phyloP scores from a whole-genome alignment of 345 rosid genomes.

The Populus euphratica region DNA sequence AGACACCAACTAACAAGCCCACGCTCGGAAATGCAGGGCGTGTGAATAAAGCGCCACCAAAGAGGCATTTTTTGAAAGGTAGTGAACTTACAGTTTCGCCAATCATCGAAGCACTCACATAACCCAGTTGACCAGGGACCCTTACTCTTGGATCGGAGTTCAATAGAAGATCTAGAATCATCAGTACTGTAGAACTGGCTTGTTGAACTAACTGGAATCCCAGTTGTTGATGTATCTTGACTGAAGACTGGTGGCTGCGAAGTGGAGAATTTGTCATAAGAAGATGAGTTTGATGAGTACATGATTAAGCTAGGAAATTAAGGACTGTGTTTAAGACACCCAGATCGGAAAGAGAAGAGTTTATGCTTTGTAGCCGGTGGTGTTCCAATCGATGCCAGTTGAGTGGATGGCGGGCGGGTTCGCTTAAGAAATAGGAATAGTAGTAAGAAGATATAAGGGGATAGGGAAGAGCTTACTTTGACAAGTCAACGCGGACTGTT shows the following conservation, averaged over 20 bases:
- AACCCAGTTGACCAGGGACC: constrained; percentile 41
- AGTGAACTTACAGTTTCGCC: constrained; percentile 30
- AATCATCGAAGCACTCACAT: constrained; percentile 37
- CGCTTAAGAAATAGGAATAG: not conserved
- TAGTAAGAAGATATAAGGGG: too few species aligned
- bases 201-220: constrained; percentile 15
- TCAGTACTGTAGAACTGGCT: constrained; percentile 1
- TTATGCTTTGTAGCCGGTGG: not conserved
- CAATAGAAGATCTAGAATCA: not conserved
- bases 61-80: too few species aligned
- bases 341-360: not conserved
- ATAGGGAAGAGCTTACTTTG: too few species aligned
- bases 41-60: constrained; percentile 1
- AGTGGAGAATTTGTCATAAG: constrained; percentile 10
- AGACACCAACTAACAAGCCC: not conserved
- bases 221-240: constrained; percentile 18
- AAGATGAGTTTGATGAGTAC: constrained; percentile 6
- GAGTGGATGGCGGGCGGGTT: not conserved
- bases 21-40: not conserved
- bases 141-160: constrained; percentile 10
- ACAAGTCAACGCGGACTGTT: too few species aligned
- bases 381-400: too few species aligned
- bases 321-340: not conserved
- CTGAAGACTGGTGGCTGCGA: not conserved
- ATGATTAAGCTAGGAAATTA: not conserved